Base-by-base conservation (phyloP, 2,329 filamentous ascomycete species). In the Fusarium humuli region DNA sequence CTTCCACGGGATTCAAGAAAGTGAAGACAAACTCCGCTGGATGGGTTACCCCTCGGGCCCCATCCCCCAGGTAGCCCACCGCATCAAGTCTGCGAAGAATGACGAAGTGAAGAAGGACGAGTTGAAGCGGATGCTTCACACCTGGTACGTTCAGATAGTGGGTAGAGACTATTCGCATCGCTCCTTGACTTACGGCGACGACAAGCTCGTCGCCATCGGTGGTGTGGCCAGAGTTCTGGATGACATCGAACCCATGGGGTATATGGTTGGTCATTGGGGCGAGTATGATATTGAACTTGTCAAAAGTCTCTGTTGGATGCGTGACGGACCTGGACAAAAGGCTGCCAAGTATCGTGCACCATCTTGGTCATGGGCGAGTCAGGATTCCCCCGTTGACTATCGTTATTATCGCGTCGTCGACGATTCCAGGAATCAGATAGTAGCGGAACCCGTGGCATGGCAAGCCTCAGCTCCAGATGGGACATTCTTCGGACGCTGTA, bases 291-390 rank as follows among this genome's bases (percentile, higher is more conserved):
- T 56, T 1, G 60, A 44, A 9, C 42, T 63, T 6, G 41, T 56
- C 1, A 62, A 34, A 34, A 56, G 60, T 13, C 13, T 63, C 0
- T 63, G 57, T 18, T 63, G 47, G 60, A 42, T 18, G 14, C 47
- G 57, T 1, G 42, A 27, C 1, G 46, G 60, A 0, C 23, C 57
- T 1, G 57, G 60, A 0, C 59, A 30, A 4, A 61, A 62, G 18
- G 32, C 56, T 5, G 3, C 3, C 12, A 45, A 53, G 1, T 62
- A 61, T 45, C 59, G 56, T 3, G 56, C 59, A 0, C 46, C 59
- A 5, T 62, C 59, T 5, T 62, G 46, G 59, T 62, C 59, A 7
- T 62, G 59, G 59, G 59, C 59, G 4, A 62, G 59, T 22, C 59
- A 62, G 8, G 25, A 62, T 8, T 61, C 56, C 4, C 13, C 22